Evolutionary conservation across 176 grass and related monocot species (phyloP), one percentile per base, ranked within the genome.

Genomic region (Rhipidocladum racemiflorum): DNA sequence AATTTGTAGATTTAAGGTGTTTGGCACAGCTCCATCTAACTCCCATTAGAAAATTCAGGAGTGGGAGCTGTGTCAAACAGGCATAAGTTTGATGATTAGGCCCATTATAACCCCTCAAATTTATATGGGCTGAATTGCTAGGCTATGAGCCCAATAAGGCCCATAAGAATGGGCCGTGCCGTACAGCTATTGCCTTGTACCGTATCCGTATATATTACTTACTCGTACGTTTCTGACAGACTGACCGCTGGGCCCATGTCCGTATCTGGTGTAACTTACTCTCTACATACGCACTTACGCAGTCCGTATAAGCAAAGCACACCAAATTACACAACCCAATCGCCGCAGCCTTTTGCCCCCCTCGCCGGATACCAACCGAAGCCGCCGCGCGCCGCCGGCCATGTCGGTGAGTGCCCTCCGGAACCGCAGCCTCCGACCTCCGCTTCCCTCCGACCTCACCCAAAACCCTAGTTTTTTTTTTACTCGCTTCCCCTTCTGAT

Each of bases 321-420:
- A 18, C 51, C 42, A 30, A 17, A 25, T 46, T 30, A 8, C 30
- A 25, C 29, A 17, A 11, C 9, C 16, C 51, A 83, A 44, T 69
- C 78, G 48, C 36, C 32, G 3, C 50, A 61, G 18, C 9, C 38
- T 62, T 16, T 9, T 34, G 13, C 20, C 59, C 6, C 0, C 24
- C 30, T 45, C 87, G 75, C 81, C 81, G 75, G 48, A 79, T 57
- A 72, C 61, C 27, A 44, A 70, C 76, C 62, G 18, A 30, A 35
- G 16, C 56, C 75, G 81, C 50, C 43, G 69, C 29, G 16, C 64
- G 10, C 14, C 56, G 63, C 61, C 80, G 45, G 6, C 34, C 76
- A 94, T 94, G 92, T 94, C 89, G 84, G 92, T 91, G 76, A 87
- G 92, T 83, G 21, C 36, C 56, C 13, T 24, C 44, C 24, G 21